phyloP scores from a whole-genome alignment of 202 grass and related monocot species.

The Zoysia matrella region DNA sequence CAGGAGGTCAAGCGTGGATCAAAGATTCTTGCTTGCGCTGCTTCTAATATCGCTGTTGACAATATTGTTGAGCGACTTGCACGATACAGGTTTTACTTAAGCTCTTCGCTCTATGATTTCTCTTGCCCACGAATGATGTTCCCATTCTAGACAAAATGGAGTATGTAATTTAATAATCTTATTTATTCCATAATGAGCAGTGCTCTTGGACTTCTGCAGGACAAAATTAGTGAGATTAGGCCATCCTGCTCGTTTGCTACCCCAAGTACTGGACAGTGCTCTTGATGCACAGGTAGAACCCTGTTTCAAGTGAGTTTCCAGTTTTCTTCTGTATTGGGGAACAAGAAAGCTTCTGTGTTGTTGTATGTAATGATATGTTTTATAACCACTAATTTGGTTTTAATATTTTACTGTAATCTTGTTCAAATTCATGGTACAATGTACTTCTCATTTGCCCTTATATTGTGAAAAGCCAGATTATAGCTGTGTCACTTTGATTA shows the following conservation, averaged over 20 bases:
- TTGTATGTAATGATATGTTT: background rate
- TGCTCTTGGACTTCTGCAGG: slow-evolving; percentile 55
- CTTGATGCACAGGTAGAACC: slow-evolving; percentile 86
- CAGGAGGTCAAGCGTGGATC: slow-evolving; percentile 94
- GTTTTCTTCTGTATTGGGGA: background rate
- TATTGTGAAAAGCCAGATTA: slow-evolving; percentile 5
- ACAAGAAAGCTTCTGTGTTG: background rate
- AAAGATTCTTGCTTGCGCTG: slow-evolving; percentile 96
- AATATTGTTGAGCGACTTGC: slow-evolving; percentile 98
- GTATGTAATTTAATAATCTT: slow-evolving; percentile 31
- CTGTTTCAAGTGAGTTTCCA: slow-evolving; percentile 8
- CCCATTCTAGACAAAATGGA: slow-evolving; percentile 28
- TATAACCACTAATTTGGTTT: background rate
- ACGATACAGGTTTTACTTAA: slow-evolving; percentile 67
- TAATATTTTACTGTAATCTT: background rate
- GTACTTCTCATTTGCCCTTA: background rate
- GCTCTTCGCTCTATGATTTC: slow-evolving; percentile 10
- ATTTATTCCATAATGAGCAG: background rate
- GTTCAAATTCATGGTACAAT: slow-evolving; percentile 18
- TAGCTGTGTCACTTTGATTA: slow-evolving; percentile 17
- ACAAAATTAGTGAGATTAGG: slow-evolving; percentile 94
- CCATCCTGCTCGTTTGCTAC: slow-evolving; percentile 94
- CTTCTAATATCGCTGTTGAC: slow-evolving; percentile 98
- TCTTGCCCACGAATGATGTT: slow-evolving; percentile 23
- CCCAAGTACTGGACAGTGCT: slow-evolving; percentile 90